Evolutionary conservation across 305 asterid genomes (phyloP), one percentile per base, ranked within the genome.

Genomic region (Fraxinus xanthoxyloides): DNA sequence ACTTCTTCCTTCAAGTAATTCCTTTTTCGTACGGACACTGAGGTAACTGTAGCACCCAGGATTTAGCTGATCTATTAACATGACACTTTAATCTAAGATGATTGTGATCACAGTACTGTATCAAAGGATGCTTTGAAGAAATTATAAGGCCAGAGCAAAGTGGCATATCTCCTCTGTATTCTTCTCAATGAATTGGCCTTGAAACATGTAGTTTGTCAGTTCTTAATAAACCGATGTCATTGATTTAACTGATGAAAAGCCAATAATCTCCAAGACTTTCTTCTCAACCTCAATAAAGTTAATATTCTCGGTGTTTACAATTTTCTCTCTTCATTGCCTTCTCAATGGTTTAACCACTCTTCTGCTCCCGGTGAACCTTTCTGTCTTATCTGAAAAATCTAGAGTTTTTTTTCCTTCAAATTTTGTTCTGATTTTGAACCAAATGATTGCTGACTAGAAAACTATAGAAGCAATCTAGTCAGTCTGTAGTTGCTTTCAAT

Each of bases 1-100:
- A 79, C 98, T 97, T 88, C 97, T 97, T 80, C 99, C 99, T 83
- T 89, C 95, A 17, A 92, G 91, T 82, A 92, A 83, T 85, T 93
- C 98, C 65, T 90, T 97, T 85, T 91, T 97, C 82, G 92, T 94
- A 78, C 98, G 98, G 43, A 93, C 95, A 82, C 88, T 91, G 89
- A 96, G 98, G 99, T 96, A 86, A 80, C 69, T 79, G 77, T 9
- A 36, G 76, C 81, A 73, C 30, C 35, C 2, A 32, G 7, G 7
- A 75, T 65, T 43, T 80, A 19, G 48, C 77, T 32, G 70, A n/a
- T 43, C 38, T 75, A 35, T 67, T 79, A 54, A 54, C 70, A 2
- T 32, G 21, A 23, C 40, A 8, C 48, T 77, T 36, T 79, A 61
- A 65, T 80, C 61, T 40, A 7, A 77, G 48, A 35, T 54, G 32